Evolutionary conservation across 257 asterid genomes (phyloP), one percentile per base, ranked within the genome.

Genomic region (Solanum pinnatisectum): DNA sequence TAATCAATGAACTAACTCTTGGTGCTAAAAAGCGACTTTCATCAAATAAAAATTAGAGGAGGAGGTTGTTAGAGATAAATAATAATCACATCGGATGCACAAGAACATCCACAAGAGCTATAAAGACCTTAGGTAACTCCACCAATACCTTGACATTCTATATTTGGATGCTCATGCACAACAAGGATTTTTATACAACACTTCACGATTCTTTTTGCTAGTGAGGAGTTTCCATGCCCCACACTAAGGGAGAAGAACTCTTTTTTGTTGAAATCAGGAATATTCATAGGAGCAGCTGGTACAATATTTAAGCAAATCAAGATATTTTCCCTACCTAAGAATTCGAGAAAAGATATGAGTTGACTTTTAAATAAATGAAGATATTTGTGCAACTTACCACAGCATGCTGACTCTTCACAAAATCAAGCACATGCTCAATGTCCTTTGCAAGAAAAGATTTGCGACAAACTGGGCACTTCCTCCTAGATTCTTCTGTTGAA

Each of bases 381-480:
- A 46, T 81, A 46, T 46, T 79, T 81, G 63, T 4, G 8, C 33
- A 44, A 27, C 68, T 15, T 81, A 81, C 85, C 27, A 81, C 40
- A 46, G 85, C 68, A 81, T 81, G 67, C 40, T 70, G 92, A 85
- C 91, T 91, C 78, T 92, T 98, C 90, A 95, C 94, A 92, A 96
- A 93, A 93, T 91, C 93, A 70, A 95, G 95, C 86, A 94, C 98
- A 35, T 95, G 98, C 86, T 95, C 97, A 32, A 95, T 94, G 90
- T 96, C 98, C 92, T 92, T 96, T 73, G 94, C 89, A 77, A 89
- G 95, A 90, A 96, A 96, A 83, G 93, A 94, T 90, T 95, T 92
- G 84, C 98, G 98, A 89, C 98, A 96, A 84, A 95, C 97, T 0
- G 99, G 98, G 88, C 98, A 95, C 77, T 84, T 89, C 84, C 98